Evolutionary conservation across 371 early-diverging fungal genomes (phyloP), one percentile per base, ranked within the genome.

Genomic region (Zancudomyces culisetae): DNA sequence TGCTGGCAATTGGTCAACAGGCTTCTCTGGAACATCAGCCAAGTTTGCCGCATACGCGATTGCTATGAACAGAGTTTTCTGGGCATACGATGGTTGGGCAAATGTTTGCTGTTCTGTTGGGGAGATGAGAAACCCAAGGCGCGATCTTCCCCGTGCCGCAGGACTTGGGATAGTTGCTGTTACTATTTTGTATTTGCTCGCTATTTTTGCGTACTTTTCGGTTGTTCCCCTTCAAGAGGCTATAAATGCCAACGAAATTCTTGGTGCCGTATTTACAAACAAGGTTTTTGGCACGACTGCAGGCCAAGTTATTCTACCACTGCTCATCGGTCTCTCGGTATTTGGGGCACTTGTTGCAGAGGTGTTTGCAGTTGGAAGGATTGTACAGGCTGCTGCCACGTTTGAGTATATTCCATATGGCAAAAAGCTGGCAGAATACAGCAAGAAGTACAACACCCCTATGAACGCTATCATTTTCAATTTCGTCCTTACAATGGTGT

Each of bases 31-130:
- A 20, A 66, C 56, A 19, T 77, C 69, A 39, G 59, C 56, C 43
- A 80, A 55, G 54, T 70, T 77, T 27, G 83, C 84, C 2, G 74
- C 80, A 28, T 82, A 81, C 60, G 78, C 89, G 4, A 49, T 82
- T 43, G 91, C 88, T 30, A 26, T 65, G 27, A 60, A 53, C 30
- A 52, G 60, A 67, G 77, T 79, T 26, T 69, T 93, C n/a, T 93
- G 90, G 87, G 88, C 91, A 0, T 91, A 87, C 59, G 90, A 87
- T 58, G 92, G 92, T 2, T 83, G 83, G 86, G 84, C 85, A 52
- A 90, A 85, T 56, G 65, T 93, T 12, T 90, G 88, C 53, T 81
- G 83, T 54, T 85, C 87, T 23, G 78, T 87, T 18, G 86, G 87
- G 23, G 94, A 93, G 71, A 83, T 93, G 70, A 81, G 82, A 54